Conservation (phyloP, 2,329 filamentous ascomycete species). For the Trichoderma arundinaceum region DNA sequence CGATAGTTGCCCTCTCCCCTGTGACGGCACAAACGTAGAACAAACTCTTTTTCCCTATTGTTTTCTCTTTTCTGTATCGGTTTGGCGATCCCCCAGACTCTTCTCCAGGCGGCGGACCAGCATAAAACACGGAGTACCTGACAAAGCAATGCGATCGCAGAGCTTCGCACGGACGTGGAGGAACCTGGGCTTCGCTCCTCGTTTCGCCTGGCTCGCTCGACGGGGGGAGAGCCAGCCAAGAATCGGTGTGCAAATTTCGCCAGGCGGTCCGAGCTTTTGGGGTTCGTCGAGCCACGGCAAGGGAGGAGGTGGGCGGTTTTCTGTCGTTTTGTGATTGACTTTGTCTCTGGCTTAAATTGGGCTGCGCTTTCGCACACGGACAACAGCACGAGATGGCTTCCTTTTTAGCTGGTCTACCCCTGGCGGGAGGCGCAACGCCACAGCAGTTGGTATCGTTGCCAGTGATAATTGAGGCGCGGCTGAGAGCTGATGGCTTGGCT, state of each 20-base stretch:
- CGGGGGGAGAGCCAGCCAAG: not conserved
- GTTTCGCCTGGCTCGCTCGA: too few relatives aligned
- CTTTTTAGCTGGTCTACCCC: not conserved
- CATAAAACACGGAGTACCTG: constrained; percentile 8
- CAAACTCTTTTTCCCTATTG: too few relatives aligned
- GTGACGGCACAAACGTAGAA: not conserved
- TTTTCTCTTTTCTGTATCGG: too few relatives aligned
- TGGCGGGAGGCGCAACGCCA: constrained; percentile 27
- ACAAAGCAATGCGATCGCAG: not conserved
- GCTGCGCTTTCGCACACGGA: too few relatives aligned
- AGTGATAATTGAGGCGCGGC: not conserved
- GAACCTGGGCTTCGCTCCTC: not conserved
- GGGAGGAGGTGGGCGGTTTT: not conserved
- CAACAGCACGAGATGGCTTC: not conserved
- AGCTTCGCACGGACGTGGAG: not conserved
- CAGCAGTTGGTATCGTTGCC: not conserved
- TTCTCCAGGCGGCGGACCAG: too few relatives aligned
- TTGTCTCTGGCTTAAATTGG: too few relatives aligned
- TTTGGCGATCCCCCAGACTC: too few relatives aligned
- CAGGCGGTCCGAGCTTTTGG: constrained; percentile 20
- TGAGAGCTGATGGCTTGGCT: not conserved
- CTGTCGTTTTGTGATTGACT: not conserved
- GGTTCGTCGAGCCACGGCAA: not conserved
- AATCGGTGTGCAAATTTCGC: constrained; percentile 14
- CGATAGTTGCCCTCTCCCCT: constrained; percentile 9